Evolutionary conservation across 129 eudicot species (phyloP).

Genomic region (Saposhnikovia divaricata): DNA sequence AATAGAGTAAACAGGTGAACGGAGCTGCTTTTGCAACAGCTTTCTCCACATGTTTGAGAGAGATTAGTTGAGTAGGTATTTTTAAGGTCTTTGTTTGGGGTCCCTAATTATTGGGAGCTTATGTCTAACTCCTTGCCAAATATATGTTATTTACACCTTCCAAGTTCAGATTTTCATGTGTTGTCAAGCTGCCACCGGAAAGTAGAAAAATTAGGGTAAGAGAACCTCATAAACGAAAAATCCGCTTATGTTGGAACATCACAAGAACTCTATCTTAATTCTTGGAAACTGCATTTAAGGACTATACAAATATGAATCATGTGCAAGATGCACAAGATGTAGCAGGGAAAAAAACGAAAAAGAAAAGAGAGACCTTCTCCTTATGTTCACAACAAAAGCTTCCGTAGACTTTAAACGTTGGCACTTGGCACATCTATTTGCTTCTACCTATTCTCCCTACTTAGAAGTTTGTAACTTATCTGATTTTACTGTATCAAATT

Average conservation of each 20-base stretch:
- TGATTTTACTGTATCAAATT: too few relatives aligned
- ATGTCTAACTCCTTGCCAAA: too few relatives aligned
- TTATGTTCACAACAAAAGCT: too few relatives aligned
- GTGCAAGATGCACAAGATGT: not conserved
- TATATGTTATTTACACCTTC: too few relatives aligned
- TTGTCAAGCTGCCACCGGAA: constrained; percentile 24
- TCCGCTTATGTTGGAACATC: not conserved
- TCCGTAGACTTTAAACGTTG: too few relatives aligned
- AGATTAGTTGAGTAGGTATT: not conserved
- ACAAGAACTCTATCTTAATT: not conserved
- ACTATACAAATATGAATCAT: not conserved
- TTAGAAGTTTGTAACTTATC: too few relatives aligned
- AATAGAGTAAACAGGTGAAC: constrained; percentile 7
- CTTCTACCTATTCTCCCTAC: too few relatives aligned
- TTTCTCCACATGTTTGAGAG: not conserved
- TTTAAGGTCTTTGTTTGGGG: not conserved
- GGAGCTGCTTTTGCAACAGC: not conserved
- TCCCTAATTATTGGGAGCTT: too few relatives aligned
- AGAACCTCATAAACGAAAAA: not conserved
- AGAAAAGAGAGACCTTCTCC: not conserved
- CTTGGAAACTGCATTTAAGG: not conserved
- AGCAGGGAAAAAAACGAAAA: not conserved
- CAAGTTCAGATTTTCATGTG: not conserved
- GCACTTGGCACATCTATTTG: too few relatives aligned
- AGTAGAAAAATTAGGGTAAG: constrained; percentile 14